Base-by-base conservation (phyloP, 495 filamentous ascomycete genomes). In the Venustampulla echinocandica region DNA sequence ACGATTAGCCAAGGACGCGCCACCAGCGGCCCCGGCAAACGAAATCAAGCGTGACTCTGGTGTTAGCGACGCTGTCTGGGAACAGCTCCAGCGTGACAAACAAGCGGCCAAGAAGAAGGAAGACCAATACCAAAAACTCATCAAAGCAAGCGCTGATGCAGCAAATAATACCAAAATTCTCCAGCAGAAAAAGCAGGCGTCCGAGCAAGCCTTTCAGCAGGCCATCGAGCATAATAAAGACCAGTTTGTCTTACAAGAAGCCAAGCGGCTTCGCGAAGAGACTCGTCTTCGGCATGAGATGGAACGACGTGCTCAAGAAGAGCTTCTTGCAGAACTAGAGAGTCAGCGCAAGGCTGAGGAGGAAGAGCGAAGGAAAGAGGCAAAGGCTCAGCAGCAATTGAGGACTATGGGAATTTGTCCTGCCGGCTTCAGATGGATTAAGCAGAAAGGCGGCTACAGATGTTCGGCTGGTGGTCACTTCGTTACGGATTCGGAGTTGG, bases 51-150 rank as follows among this genome's bases (percentile, higher is more conserved):
- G 69, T 18, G 73, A 73, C 27, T 21, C 49, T 2, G 67, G 67
- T 3, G 70, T 76, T 1, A 52, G 58, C 27, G 69, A 75, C 40
- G 67, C 49, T 19, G 53, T 62, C 13, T 75, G 73, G 73, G 19
- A 58, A 5, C 62, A 65, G 32, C 58, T 77, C 9, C 53, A 69
- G 35, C 44, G 36, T 1, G 65, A 68, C 55, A 65, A 64, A 47
- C 48, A 51, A 2, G 51, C 42, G 19, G 52, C 56, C 0, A 47
- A 55, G 15, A 20, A 46, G 11, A 34, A 37, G 30, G 48, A 46
- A 50, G 39, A 21, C 9, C 19, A 37, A 38, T 42, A 44, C 42
- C n/a, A 42, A 50, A 14, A 23, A n/a, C 21, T 33, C 15, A 44
- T 32, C 48, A 22, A 37, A 24, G 28, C 39, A 33, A 27, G 41